Evolutionary conservation across 2,329 filamentous ascomycete species (phyloP), one percentile per base, ranked within the genome.

Genomic region (Eurotiales sp.): DNA sequence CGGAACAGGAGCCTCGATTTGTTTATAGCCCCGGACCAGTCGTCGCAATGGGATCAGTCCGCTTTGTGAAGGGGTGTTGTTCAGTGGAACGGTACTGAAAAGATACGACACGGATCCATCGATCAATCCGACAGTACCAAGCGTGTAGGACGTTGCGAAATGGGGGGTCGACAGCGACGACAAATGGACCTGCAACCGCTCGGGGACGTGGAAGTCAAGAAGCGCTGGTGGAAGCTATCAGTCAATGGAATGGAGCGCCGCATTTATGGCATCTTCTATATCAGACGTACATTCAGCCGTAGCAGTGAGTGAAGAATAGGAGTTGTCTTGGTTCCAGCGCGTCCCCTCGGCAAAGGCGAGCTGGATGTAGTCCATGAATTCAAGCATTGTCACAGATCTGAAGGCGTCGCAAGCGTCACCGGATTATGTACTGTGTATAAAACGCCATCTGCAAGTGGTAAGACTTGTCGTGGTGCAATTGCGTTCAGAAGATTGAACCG

Each of bases 41-140:
- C 85, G 80, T 27, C 85, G 85, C 8, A 99, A 76, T 12, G 90
- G 84, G 32, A 96, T 85, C 19, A 81, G 75, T 43, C 85, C 84
- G 60, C 89, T 95, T 69, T 83, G 81, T 69, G 77, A 90, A 57
- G 73, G 72, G 17, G 81, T 73, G 46, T 85, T 77, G 34, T 77
- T 74, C 51, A 97, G 79, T 11, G 90, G 85, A 8, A 93, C 78
- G 2, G 90, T 95, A 44, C 90, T 95, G 75, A 95, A 97, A 49
- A 99, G 82, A 72, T 97, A 99, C 12, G 91, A 95, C 52, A 99
- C 82, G n/a, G 90, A 96, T 67, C 93, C 93, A 73, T 97, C 92
- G 46, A 99, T 91, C 30, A 95, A 80, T 54, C 92, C 93, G 14
- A 95, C 81, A 37, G 86, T 95, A 55, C 90, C 90, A 40, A 99